Evolutionary conservation across 352 stramenopile species (phyloP).

Genomic region (Pythium apleroticum): DNA sequence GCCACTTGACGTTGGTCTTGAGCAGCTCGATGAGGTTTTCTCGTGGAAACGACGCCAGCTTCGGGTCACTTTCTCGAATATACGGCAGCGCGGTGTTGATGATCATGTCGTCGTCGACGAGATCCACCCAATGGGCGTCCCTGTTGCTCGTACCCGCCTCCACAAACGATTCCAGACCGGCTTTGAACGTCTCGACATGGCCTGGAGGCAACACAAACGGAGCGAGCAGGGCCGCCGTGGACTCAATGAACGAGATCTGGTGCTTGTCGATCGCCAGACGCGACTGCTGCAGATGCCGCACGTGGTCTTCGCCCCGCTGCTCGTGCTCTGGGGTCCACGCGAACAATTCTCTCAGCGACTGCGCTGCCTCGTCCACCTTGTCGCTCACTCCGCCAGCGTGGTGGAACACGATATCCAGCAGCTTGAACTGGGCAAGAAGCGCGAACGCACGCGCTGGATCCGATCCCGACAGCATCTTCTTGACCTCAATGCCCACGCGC

Average conservation of each 20-base stretch:
- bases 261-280: constrained; percentile 38
- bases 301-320: constrained; percentile 29
- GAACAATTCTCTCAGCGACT: constrained; percentile 13
- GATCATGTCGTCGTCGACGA: constrained; percentile 36
- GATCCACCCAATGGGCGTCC: constrained; percentile 5
- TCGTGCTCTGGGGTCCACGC: constrained; percentile 28
- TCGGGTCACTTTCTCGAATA: constrained; percentile 30
- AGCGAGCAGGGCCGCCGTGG: constrained; percentile 48
- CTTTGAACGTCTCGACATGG: neutral
- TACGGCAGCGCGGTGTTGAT: constrained; percentile 41
- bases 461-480: constrained; percentile 74
- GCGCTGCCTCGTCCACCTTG: neutral
- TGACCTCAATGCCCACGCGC: constrained; percentile 87
- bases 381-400: constrained; percentile 11
- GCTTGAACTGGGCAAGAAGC: constrained; percentile 50
- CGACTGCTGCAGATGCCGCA: constrained; percentile 55
- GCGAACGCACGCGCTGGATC: constrained; percentile 58
- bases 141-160: constrained; percentile 13
- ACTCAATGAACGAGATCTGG: constrained; percentile 61
- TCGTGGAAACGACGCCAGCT: constrained; percentile 28
- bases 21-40: constrained; percentile 67
- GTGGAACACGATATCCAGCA: constrained; percentile 77
- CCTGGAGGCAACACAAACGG: constrained; percentile 41
- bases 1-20: constrained; percentile 76
- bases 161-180: constrained; percentile 20